phyloP scores from a whole-genome alignment of 2,329 filamentous ascomycete genomes.

The Lithohypha guttulata region DNA sequence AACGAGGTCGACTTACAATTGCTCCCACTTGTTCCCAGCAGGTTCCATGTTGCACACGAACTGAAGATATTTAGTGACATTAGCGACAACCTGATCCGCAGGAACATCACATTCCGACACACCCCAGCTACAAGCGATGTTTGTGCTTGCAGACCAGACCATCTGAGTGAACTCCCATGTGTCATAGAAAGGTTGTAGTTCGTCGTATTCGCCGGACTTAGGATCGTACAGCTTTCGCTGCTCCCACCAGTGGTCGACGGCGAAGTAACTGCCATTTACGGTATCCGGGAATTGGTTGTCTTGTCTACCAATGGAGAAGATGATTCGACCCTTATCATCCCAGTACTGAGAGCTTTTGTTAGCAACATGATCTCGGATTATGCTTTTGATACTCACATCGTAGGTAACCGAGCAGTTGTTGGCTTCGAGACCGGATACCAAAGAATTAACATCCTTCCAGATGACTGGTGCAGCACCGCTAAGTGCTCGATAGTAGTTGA shows the following conservation, averaged over 20 bases:
- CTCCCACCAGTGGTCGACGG: constrained; percentile 2
- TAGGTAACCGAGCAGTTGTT: not conserved
- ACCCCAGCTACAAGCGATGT: not conserved
- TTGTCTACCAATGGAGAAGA: constrained; percentile 1
- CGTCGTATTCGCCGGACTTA: not conserved
- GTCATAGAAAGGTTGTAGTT: constrained; percentile 1
- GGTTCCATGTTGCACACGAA: not conserved
- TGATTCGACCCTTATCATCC: not conserved
- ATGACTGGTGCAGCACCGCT: not conserved
- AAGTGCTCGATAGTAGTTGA: not conserved
- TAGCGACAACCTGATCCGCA: too few species aligned
- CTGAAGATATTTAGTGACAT: not conserved
- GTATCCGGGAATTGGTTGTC: not conserved
- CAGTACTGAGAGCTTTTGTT: not conserved
- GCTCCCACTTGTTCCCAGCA: constrained; percentile 2
- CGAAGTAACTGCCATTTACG: not conserved
- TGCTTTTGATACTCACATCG: not conserved
- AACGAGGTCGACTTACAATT: not conserved
- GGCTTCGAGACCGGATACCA: not conserved
- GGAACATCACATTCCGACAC: not conserved
- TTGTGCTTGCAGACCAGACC: not conserved
- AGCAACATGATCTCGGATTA: not conserved
- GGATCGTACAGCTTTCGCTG: not conserved
- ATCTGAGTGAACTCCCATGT: constrained; percentile 3
- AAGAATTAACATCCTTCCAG: not conserved